Base-by-base conservation (phyloP, 2,329 filamentous ascomycete genomes). In the Ascochyta viciae-villosae region DNA sequence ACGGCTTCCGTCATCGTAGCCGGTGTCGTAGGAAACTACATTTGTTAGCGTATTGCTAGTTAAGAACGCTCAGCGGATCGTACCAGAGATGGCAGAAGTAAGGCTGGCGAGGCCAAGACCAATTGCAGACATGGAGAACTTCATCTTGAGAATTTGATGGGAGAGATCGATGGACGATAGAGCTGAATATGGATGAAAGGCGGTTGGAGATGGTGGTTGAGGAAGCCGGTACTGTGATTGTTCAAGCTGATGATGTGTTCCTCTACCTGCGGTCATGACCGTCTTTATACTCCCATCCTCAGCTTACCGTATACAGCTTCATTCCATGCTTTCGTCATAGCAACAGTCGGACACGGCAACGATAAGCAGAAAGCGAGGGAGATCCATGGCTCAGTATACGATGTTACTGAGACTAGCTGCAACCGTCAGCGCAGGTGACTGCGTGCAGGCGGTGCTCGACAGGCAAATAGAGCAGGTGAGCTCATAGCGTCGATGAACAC, bases 21-120 rank as follows among this genome's bases (percentile, higher is more conserved):
- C 86, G 19, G 78, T 77, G 77, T 93, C 90, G 76, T 88, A 94
- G 62, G 87, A 88, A 68, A 92, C 89, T 73, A 47, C 31, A 9
- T 38, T 19, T 19, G 42, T 66, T 47, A 63, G 53, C n/a, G 7
- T 15, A 1, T 26, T 6, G 6, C 6, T 15, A 6, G 23, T 31
- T 6, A 19, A 13, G 33, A 12, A 6, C 13, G 6, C 10, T 12
- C 7, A 12, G n/a, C 44, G 46, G 2, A 1, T 44, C 61, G 41
- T 49, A 72, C 70, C 70, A 43, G 71, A 66, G 62, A 73, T 72
- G 51, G 73, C 72, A n/a, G 67, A 70, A 33, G 70, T 55, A 33
- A 74, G 59, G 57, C 65, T 68, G 47, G 68, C 63, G 34, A 73
- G 62, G 52, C 64, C 62, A 43, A 73, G 63, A 54, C 59, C 64